These are phyloP conservation scores for Aureobasidium sp. DNA, from an alignment of 2,329 filamentous ascomycete genomes.

Conservation along the genomic window DNA sequence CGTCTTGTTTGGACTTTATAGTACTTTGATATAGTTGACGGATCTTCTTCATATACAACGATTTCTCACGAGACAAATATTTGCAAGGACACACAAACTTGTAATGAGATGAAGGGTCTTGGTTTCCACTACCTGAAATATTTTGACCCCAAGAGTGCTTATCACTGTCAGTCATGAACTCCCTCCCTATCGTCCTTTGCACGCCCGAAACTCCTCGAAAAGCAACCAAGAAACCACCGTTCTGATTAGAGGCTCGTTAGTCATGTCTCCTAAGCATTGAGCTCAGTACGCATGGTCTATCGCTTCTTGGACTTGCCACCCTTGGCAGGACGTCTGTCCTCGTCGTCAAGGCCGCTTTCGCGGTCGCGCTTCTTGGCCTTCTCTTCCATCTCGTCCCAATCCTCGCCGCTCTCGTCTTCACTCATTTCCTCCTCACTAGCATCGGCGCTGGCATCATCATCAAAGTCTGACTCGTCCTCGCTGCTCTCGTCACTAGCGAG, in stretches of 20 bases:
- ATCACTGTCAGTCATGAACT: neutral
- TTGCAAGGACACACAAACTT: neutral
- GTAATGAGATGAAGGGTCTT: neutral
- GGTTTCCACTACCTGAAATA: neutral
- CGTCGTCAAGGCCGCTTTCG: constrained; percentile 47
- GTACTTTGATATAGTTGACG: neutral
- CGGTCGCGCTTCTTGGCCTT: constrained; percentile 65
- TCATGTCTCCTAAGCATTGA: neutral
- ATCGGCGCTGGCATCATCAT: constrained; percentile 77
- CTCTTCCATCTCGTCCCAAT: constrained; percentile 91
- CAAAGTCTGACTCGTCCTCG: constrained; percentile 88
- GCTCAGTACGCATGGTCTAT: constrained; percentile 11
- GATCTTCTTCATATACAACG: neutral
- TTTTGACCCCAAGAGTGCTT: neutral
- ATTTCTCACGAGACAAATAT: neutral
- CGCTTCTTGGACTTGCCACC: constrained; percentile 64
- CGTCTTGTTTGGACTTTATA: neutral
- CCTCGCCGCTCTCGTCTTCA: constrained; percentile 62
- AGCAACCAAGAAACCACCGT: neutral
- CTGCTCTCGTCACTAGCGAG: constrained; percentile 68
- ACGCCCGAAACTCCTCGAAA: constrained; percentile 10
- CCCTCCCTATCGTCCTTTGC: neutral
- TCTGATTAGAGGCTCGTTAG: neutral
- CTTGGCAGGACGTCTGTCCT: constrained; percentile 35
- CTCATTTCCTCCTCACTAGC: constrained; percentile 63